Conservation (phyloP, 768 basidiomycete genomes). For the Tricholoma flavovirens region DNA sequence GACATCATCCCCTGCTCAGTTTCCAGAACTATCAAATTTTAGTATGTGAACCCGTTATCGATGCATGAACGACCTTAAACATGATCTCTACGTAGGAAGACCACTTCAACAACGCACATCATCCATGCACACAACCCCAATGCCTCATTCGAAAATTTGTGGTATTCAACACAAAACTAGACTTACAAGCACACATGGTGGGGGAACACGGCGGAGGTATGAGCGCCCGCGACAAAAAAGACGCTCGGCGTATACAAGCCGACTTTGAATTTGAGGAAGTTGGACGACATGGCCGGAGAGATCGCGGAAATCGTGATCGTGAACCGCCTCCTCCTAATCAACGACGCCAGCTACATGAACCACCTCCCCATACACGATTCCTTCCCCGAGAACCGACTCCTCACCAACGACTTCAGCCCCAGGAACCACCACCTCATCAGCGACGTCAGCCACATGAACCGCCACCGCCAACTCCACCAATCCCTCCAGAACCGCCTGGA, state of each 20-base stretch:
- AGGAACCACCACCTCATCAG: conserved; percentile 38
- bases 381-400: conserved; percentile 26
- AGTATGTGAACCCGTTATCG: conserved; percentile 33
- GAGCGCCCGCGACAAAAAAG: conserved; percentile 63
- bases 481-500: conserved; percentile 18
- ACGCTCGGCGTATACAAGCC: conserved; percentile 64
- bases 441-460: conserved; percentile 23
- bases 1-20: conserved; percentile 31
- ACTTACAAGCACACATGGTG: conserved; percentile 89
- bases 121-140: conserved; percentile 63
- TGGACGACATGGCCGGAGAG: conserved; percentile 36
- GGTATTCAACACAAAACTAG: conserved; percentile 82
- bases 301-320: conserved; percentile 36
- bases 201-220: conserved; percentile 75
- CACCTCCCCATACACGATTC: conserved; percentile 27
- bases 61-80: not conserved
- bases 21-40: conserved; percentile 76
- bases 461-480: conserved; percentile 1
- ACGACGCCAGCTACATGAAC: conserved; percentile 18
- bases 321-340: conserved; percentile 35
- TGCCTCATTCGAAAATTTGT: conserved; percentile 91
- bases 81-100: conserved; percentile 44
- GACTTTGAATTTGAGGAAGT: conserved; percentile 59
- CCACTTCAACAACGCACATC: conserved; percentile 73
- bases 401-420: conserved; percentile 7